Evolutionary conservation across 1,284 basidiomycete species (phyloP), one percentile per base, ranked within the genome.

Genomic region (Sporisorium reilianum): DNA sequence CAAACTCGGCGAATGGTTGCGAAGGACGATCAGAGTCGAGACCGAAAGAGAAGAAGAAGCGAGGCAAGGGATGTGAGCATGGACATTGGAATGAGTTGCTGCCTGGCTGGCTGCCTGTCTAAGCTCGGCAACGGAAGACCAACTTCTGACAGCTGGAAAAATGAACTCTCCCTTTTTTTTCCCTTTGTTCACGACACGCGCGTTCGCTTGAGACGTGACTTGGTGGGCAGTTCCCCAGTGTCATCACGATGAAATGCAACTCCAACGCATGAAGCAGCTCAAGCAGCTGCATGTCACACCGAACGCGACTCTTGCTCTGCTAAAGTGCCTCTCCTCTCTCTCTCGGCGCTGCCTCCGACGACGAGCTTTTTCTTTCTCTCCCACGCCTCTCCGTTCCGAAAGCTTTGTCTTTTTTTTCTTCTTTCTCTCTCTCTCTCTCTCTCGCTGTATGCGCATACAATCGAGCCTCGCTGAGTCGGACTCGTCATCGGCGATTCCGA

Each of bases 91-190:
- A 30, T 26, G 16, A 20, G 25, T n/a, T n/a, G n/a, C n/a, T n/a
- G n/a, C n/a, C 51, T 53, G 23, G 26, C 41, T 44, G 22, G 22
- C 44, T 44, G 40, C 1, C 9, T n/a, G 20, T 4, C 26, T 34
- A 16, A n/a, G 3, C 54, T 55, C 54, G 54, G 54, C 54, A 36
- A 55, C 22, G 42, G 30, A 23, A 26, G 18, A 16, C 6, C 14
- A 38, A 9, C 32, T 34, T 34, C 42, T 55, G 54, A 55, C 54
- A 55, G 54, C 44, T 55, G 54, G 54, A 55, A 38, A 55, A 45
- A 36, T 23, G 11, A 46, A 48, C 26, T 28, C 23, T 36, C 16
- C n/a, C 23, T 12, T 18, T 28, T 23, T 22, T 2, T 25, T 25
- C 23, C 32, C 32, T 36, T 51, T 51, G 30, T 36, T 44, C 25